A percentile compares a stretch with the other conserved stretches of the same genome.
These are phyloP conservation scores for Hirschfeldia incana DNA, from an alignment of 345 rosid genomes.

Conservation along the genomic window DNA sequence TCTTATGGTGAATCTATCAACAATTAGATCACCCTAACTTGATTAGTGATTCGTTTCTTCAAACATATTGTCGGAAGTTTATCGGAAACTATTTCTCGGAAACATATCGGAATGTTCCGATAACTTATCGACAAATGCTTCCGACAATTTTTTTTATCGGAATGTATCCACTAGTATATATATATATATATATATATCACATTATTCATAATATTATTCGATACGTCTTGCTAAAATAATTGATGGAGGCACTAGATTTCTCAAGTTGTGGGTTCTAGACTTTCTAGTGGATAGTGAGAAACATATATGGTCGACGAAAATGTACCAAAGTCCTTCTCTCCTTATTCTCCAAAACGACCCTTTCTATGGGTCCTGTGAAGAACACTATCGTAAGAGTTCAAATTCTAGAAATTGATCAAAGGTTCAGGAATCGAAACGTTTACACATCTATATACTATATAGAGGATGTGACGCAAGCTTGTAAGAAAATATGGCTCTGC, in stretches of 20 bases:
- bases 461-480: not conserved
- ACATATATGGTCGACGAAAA: not conserved
- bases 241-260: not conserved
- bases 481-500: not conserved
- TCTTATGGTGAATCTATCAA: no score
- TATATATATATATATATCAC: no score
- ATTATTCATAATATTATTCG: not conserved
- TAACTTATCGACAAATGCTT: no score
- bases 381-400: not conserved
- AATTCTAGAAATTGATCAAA: not conserved
- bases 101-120: no score
- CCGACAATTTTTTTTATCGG: no score
- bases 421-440: not conserved
- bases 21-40: no score
- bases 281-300: not conserved
- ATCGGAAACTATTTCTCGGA: no score
- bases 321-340: not conserved
- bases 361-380: not conserved
- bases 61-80: no score
- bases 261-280: not conserved
- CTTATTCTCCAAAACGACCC: not conserved
- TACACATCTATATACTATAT: not conserved
- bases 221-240: not conserved
- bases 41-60: no score
- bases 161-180: no score